These are phyloP conservation scores for Aspergillus fumigatiaffinis DNA, from an alignment of 2,329 filamentous ascomycete genomes.

Conservation along the genomic window DNA sequence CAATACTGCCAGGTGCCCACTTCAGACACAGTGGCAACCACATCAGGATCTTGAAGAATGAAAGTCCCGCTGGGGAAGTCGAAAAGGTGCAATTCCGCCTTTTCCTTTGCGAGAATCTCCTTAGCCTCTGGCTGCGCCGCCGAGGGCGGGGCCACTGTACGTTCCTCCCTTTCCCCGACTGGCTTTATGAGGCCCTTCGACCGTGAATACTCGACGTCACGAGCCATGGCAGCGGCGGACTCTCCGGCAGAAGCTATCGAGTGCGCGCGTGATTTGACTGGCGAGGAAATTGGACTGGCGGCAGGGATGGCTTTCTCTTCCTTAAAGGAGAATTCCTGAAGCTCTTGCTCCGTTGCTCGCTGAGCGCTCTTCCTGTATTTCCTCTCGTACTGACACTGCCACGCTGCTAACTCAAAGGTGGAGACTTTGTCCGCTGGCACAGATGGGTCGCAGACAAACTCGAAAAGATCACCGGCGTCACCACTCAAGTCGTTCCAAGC, in stretches of 20 bases:
- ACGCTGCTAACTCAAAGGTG: slow-evolving; percentile 75
- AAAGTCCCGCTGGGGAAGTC: slow-evolving; percentile 87
- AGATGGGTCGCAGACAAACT: slow-evolving; percentile 87
- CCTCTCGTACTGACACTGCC: slow-evolving; percentile 95
- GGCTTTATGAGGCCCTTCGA: slow-evolving; percentile 39
- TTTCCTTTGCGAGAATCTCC: slow-evolving; percentile 70
- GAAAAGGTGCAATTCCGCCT: slow-evolving; percentile 86
- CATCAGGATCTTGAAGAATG: slow-evolving; percentile 68
- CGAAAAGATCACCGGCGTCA: slow-evolving; percentile 91
- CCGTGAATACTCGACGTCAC: slow-evolving; percentile 41
- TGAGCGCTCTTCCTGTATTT: slow-evolving; percentile 81
- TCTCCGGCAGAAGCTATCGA: slow-evolving; percentile 38
- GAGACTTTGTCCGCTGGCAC: slow-evolving; percentile 67
- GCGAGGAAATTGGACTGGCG: slow-evolving; percentile 55
- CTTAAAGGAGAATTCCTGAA: slow-evolving; percentile 76
- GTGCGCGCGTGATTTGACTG: slow-evolving; percentile 34
- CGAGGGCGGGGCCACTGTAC: slow-evolving; percentile 59
- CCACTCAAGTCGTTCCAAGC: slow-evolving; percentile 95
- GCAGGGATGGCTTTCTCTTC: slow-evolving; percentile 58
- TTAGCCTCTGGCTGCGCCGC: slow-evolving; percentile 61
- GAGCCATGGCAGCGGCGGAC: slow-evolving; percentile 42
- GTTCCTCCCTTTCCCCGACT: slow-evolving; percentile 39
- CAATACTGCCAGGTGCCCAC: slow-evolving; percentile 92
- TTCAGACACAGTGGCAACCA: slow-evolving; percentile 78
- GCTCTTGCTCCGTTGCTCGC: slow-evolving; percentile 74